phyloP scores from a whole-genome alignment of 2,329 filamentous ascomycete species.

The Penicillium italicum region DNA sequence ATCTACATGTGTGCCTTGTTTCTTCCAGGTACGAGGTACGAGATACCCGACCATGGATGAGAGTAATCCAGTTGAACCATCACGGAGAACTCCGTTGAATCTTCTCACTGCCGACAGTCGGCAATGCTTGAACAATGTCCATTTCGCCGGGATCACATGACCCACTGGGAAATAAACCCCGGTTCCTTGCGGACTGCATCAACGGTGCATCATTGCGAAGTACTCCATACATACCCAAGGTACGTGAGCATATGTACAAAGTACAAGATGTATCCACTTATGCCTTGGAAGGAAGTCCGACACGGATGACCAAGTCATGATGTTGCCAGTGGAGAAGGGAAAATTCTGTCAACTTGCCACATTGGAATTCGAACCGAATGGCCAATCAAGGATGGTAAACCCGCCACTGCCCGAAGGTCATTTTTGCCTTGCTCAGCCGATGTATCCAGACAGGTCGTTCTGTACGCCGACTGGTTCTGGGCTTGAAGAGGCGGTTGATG shows the following conservation, averaged over 20 bases:
- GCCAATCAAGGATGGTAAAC: not conserved
- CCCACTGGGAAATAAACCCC: not conserved
- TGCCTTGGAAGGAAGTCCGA: not conserved
- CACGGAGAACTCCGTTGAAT: not conserved
- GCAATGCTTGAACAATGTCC: not conserved
- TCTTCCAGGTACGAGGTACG: not conserved
- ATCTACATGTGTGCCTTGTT: not conserved
- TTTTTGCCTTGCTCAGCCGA: conserved; percentile 15
- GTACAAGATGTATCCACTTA: not conserved
- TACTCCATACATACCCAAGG: not conserved
- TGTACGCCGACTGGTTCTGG: conserved; percentile 17
- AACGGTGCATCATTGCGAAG: not conserved
- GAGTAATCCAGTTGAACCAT: not conserved
- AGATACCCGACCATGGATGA: not conserved
- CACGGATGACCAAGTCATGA: not conserved
- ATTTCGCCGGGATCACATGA: not conserved
- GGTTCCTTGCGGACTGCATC: not conserved
- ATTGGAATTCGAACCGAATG: not conserved
- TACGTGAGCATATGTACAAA: not conserved
- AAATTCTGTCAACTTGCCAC: conserved; percentile 12
- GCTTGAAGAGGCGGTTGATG: not conserved
- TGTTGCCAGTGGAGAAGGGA: not conserved
- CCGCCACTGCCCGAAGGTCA: conserved; percentile 7
- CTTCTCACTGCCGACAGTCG: not conserved
- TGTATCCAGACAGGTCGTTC: conserved; percentile 12